Percentiles rank a stretch among this genome's conserved stretches.
Evolutionary conservation across 1,284 basidiomycete genomes (phyloP).

Genomic region (Sanghuangporus baumii): DNA sequence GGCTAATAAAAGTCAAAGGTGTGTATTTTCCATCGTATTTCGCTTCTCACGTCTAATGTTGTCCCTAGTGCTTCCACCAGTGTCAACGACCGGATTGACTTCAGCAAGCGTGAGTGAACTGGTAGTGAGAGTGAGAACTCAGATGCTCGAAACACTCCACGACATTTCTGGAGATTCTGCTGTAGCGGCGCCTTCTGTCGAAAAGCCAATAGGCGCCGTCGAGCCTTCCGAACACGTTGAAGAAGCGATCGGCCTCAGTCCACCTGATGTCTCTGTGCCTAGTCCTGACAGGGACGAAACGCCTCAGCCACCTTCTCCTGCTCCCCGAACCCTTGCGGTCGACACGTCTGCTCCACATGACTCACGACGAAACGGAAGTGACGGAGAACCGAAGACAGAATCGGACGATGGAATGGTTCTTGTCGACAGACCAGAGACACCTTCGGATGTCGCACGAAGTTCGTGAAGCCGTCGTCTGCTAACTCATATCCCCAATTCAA

Average conservation of each 20-base stretch:
- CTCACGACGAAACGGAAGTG: constrained; percentile 37
- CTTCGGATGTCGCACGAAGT: not conserved
- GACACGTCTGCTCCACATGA: constrained; percentile 1
- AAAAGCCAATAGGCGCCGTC: constrained; percentile 11
- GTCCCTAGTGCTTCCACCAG: constrained; percentile 66
- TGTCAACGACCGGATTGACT: constrained; percentile 66
- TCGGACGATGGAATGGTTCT: constrained; percentile 77
- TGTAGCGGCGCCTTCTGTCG: constrained; percentile 19
- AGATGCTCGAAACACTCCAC: constrained; percentile 66
- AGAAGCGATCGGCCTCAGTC: not conserved
- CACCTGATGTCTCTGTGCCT: constrained; percentile 15
- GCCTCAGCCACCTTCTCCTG: constrained; percentile 16
- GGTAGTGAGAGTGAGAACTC: constrained; percentile 53
- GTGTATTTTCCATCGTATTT: constrained; percentile 14
- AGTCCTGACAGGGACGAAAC: constrained; percentile 16
- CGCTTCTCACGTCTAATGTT: constrained; percentile 13
- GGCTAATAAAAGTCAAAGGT: constrained; percentile 82
- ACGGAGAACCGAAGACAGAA: constrained; percentile 64
- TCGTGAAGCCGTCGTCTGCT: not conserved
- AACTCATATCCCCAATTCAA: not conserved
- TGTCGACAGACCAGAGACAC: constrained; percentile 49
- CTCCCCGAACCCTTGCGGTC: constrained; percentile 6
- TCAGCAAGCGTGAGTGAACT: constrained; percentile 61
- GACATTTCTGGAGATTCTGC: constrained; percentile 56
- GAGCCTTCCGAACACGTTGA: constrained; percentile 1